Evolutionary conservation across 73 alveolate species (phyloP).

Genomic region (Paraurostyla sp.): DNA sequence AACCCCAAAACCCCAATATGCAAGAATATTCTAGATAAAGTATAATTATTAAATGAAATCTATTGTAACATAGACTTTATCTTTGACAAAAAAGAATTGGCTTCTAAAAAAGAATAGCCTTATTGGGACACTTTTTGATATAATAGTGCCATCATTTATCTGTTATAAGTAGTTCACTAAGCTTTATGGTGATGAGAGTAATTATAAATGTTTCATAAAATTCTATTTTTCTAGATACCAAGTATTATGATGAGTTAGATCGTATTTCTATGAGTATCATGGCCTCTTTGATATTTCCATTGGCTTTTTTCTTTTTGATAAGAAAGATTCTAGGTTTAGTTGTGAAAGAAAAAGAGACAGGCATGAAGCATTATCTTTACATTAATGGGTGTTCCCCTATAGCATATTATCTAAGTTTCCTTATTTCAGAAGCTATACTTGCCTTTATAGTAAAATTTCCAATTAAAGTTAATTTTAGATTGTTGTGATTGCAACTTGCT

Average conservation of each 20-base stretch:
- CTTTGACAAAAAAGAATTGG: constrained; percentile 30
- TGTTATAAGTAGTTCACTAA: neutral
- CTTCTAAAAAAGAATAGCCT: neutral
- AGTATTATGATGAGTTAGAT: neutral
- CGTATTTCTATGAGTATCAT: neutral
- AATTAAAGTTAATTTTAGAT: constrained; percentile 14
- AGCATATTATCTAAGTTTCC: constrained; percentile 9
- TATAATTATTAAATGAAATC: no score
- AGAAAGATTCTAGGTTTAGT: neutral
- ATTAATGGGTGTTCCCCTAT: constrained; percentile 8
- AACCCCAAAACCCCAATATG: no score
- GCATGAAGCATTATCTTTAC: constrained; percentile 19
- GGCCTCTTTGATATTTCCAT: neutral
- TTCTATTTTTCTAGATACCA: neutral
- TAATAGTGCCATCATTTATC: neutral
- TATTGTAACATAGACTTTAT: neutral
- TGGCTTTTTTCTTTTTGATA: constrained; percentile 25
- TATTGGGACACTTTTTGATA: constrained; percentile 15
- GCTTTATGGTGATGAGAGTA: neutral
- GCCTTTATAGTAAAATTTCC: neutral
- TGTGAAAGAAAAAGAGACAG: constrained; percentile 28
- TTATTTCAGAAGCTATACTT: constrained; percentile 3
- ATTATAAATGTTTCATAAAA: neutral
- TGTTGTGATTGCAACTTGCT: neutral
- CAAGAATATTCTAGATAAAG: no score